These are phyloP conservation scores for Colletotrichum coccodes DNA, from an alignment of 2,329 filamentous ascomycete species.

Conservation along the genomic window DNA sequence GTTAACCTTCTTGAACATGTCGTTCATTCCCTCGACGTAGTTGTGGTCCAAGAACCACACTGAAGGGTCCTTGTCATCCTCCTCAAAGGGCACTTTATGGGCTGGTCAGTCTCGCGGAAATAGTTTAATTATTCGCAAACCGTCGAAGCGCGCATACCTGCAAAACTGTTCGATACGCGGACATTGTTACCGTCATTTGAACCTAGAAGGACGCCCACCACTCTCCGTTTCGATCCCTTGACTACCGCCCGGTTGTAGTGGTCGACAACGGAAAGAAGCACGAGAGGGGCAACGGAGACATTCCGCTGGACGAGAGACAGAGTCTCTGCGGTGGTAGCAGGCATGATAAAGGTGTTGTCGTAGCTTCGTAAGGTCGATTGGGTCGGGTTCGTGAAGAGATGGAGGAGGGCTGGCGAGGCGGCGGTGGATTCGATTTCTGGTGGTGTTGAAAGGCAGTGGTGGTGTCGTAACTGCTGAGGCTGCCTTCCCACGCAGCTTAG, in stretches of 20 bases:
- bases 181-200: slow-evolving; percentile 97
- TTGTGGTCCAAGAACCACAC: slow-evolving; percentile 99
- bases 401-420: slow-evolving; percentile 13
- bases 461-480: slow-evolving; percentile 38
- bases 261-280: slow-evolving; percentile 97
- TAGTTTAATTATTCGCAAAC: slow-evolving; percentile 8
- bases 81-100: slow-evolving; percentile 89
- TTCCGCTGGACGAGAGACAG: slow-evolving; percentile 93
- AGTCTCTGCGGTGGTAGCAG: slow-evolving; percentile 95
- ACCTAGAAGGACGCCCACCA: slow-evolving; percentile 93
- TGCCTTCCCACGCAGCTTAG: slow-evolving; percentile 38
- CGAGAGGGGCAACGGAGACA: slow-evolving; percentile 96
- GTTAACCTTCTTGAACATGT: slow-evolving; percentile 99
- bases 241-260: slow-evolving; percentile 94
- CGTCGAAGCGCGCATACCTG: slow-evolving; percentile 67
- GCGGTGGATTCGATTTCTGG: slow-evolving; percentile 16
- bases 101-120: slow-evolving; percentile 29
- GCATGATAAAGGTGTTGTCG: slow-evolving; percentile 69
- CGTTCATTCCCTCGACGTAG: slow-evolving; percentile 99
- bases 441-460: slow-evolving; percentile 21
- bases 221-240: slow-evolving; percentile 86
- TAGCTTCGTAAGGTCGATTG: slow-evolving; percentile 33
- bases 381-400: slow-evolving; percentile 19
- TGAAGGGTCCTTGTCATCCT: slow-evolving; percentile 97
- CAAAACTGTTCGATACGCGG: slow-evolving; percentile 98